phyloP scores from a whole-genome alignment of 768 basidiomycete species.

The Gelatoporia subvermispora region DNA sequence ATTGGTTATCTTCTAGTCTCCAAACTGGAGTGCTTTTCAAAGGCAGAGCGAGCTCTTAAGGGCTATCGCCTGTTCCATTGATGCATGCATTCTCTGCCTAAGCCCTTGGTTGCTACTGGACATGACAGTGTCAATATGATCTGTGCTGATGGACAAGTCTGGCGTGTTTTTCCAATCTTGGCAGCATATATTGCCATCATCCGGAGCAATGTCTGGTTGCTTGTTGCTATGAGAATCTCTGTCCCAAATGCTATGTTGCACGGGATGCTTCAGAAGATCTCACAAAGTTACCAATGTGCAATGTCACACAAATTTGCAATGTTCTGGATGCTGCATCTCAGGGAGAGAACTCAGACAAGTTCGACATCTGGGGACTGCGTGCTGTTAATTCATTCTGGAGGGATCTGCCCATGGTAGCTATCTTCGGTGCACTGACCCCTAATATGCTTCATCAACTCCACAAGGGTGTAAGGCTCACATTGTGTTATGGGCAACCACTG shows the following conservation, averaged over 20 bases:
- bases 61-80: constrained; percentile 22
- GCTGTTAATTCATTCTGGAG: constrained; percentile 36
- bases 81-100: constrained; percentile 14
- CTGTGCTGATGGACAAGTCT: constrained; percentile 17
- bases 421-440: constrained; percentile 34
- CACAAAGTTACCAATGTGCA: not conserved
- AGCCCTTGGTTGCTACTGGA: constrained; percentile 17
- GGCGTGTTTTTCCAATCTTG: constrained; percentile 18
- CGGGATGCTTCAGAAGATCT: constrained; percentile 10
- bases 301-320: not conserved
- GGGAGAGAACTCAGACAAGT: not conserved
- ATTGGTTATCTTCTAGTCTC: constrained; percentile 28
- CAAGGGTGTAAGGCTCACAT: constrained; percentile 43
- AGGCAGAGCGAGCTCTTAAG: constrained; percentile 5
- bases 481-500: constrained; percentile 19
- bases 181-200: constrained; percentile 21
- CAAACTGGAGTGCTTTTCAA: constrained; percentile 23
- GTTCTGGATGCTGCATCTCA: not conserved
- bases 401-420: constrained; percentile 36
- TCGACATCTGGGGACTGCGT: constrained; percentile 9
- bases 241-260: constrained; percentile 18
- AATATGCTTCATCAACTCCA: constrained; percentile 44
- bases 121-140: constrained; percentile 17
- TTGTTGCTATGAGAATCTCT: constrained; percentile 12
- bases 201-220: constrained; percentile 24